phyloP scores from a whole-genome alignment of 2,329 filamentous ascomycete genomes.

The Allantophomopsis lycopodina region DNA sequence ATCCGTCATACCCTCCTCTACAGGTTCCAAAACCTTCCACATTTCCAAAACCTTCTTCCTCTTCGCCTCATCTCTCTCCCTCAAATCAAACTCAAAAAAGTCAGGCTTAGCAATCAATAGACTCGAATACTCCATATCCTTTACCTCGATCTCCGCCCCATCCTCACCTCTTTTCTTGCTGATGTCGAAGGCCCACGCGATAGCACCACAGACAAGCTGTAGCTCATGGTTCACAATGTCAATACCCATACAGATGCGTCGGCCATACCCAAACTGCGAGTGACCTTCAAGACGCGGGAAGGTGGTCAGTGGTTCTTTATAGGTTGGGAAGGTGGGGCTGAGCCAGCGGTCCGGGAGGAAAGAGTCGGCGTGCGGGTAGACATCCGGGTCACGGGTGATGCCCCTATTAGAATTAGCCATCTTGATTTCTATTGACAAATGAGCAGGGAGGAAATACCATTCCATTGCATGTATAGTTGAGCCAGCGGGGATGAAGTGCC shows the following conservation, averaged over 20 bases:
- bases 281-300: conserved; percentile 51
- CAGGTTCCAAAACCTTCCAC: conserved; percentile 1
- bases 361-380: conserved; percentile 49
- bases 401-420: too few relatives aligned
- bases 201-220: conserved; percentile 30
- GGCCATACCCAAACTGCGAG: conserved; percentile 52
- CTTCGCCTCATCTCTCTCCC: conserved; percentile 24
- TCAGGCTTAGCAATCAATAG: conserved; percentile 31
- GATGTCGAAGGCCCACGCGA: conserved; percentile 36
- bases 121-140: conserved; percentile 9
- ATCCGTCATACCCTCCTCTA: too few relatives aligned
- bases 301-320: conserved; percentile 46
- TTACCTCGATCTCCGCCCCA: conserved; percentile 8
- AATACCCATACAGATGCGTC: conserved; percentile 47
- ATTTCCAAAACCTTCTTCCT: conserved; percentile 21
- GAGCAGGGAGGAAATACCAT: conserved; percentile 21
- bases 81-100: conserved; percentile 30
- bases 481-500: conserved; percentile 38
- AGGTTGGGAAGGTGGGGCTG: conserved; percentile 47
- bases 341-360: conserved; percentile 51
- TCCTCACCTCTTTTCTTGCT: conserved; percentile 7
- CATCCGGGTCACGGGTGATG: conserved; percentile 41
- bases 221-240: conserved; percentile 47
- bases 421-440: too few relatives aligned
- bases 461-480: conserved; percentile 36